phyloP scores from a whole-genome alignment of 768 basidiomycete species.

The Macrolepiota albuminosa region DNA sequence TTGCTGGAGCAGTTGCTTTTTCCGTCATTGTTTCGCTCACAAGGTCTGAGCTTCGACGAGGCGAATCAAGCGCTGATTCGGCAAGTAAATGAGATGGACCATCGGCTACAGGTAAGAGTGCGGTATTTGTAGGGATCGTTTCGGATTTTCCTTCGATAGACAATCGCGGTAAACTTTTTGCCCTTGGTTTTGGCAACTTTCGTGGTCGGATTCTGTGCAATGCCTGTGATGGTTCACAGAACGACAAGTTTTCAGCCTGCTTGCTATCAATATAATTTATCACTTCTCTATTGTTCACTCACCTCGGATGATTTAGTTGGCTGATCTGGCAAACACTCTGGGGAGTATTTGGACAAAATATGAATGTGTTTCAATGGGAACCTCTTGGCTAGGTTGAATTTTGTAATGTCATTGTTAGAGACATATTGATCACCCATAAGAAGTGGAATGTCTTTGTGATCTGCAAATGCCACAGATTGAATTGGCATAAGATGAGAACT shows the following conservation, averaged over 20 bases:
- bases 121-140: too few relatives aligned
- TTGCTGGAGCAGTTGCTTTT: background rate
- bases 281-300: background rate
- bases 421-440: background rate
- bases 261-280: background rate
- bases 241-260: background rate
- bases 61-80: background rate
- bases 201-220: background rate
- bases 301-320: background rate
- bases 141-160: background rate
- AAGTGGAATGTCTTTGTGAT: background rate
- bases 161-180: background rate
- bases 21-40: too few relatives aligned
- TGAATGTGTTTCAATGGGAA: background rate
- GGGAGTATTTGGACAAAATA: too few relatives aligned
- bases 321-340: background rate
- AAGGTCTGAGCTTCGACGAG: background rate
- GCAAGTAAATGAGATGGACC: background rate
- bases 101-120: background rate
- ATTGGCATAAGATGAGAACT: background rate
- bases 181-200: background rate
- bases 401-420: background rate
- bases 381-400: constrained; percentile 1
- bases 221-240: background rate
- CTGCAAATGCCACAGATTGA: background rate